phyloP scores from a whole-genome alignment of 2,329 filamentous ascomycete species.

The Fusarium tanahbumbuense region DNA sequence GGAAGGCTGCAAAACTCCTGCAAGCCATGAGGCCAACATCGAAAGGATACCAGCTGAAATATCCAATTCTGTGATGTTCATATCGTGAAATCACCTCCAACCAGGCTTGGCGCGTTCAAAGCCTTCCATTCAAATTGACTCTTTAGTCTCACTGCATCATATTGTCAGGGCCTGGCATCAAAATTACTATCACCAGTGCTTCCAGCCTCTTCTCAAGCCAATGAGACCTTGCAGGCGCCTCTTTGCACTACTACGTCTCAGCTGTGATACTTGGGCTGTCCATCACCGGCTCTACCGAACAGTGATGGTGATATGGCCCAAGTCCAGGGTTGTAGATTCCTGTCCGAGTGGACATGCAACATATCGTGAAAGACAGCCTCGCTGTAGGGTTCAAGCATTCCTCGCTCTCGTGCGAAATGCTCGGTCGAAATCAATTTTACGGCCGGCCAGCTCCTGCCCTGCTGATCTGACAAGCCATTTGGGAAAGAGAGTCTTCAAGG shows the following conservation, averaged over 20 bases:
- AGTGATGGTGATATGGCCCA: background rate
- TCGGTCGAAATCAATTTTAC: conserved; percentile 10
- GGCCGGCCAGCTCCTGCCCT: conserved; percentile 7
- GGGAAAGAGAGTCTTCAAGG: conserved; percentile 13
- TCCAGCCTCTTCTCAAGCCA: conserved; percentile 8
- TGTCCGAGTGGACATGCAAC: conserved; percentile 12
- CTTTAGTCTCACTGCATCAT: conserved; percentile 8
- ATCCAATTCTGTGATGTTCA: background rate
- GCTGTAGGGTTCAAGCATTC: background rate
- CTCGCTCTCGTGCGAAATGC: conserved; percentile 4
- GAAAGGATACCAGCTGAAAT: background rate
- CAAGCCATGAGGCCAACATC: conserved; percentile 25
- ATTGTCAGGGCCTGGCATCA: conserved; percentile 1
- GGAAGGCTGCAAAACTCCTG: conserved; percentile 13
- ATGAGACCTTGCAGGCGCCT: conserved; percentile 17
- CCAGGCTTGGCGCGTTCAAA: background rate
- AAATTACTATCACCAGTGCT: conserved; percentile 2
- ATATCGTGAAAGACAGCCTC: conserved; percentile 14
- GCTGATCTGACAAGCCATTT: background rate
- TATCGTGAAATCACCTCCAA: background rate
- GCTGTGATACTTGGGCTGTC: conserved; percentile 26
- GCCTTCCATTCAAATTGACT: background rate
- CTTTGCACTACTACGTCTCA: conserved; percentile 29
- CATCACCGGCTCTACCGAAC: conserved; percentile 18
- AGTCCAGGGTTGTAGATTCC: conserved; percentile 4